Conservation (phyloP, 148 eudicot genomes). For the Suaeda aralocaspica region DNA sequence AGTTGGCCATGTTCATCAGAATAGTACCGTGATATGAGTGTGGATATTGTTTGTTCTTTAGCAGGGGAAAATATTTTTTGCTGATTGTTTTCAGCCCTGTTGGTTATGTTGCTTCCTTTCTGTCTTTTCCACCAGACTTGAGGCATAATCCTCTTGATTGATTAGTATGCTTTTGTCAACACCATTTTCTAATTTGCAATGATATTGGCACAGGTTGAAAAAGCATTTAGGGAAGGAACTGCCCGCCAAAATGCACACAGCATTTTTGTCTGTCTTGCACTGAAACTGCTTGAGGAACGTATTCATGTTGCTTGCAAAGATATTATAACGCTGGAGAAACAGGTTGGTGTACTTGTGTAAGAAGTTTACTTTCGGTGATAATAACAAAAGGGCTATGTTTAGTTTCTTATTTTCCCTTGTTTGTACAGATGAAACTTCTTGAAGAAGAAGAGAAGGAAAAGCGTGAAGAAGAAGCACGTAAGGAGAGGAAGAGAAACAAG, state of each 20-base stretch:
- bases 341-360: slow-evolving; percentile 42
- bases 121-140: neutral
- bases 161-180: neutral
- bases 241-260: slow-evolving; percentile 98
- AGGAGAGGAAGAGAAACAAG: slow-evolving; percentile 80
- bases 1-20: no score
- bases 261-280: slow-evolving; percentile 90
- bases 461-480: slow-evolving; percentile 93
- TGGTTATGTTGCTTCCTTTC: neutral
- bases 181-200: slow-evolving; percentile 3
- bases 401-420: slow-evolving; percentile 11
- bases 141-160: neutral
- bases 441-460: slow-evolving; percentile 99
- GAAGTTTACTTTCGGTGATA: neutral
- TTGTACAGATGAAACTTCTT: slow-evolving; percentile 73
- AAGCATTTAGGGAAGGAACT: slow-evolving; percentile 98
- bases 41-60: no score
- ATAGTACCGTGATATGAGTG: no score
- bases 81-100: neutral
- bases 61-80: neutral
- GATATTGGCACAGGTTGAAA: slow-evolving; percentile 65
- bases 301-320: slow-evolving; percentile 96
- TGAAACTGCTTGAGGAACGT: slow-evolving; percentile 90
- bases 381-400: slow-evolving; percentile 13
- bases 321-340: slow-evolving; percentile 83